Evolutionary conservation across 2,329 filamentous ascomycete genomes (phyloP).

Genomic region (Verticillium isaacii): DNA sequence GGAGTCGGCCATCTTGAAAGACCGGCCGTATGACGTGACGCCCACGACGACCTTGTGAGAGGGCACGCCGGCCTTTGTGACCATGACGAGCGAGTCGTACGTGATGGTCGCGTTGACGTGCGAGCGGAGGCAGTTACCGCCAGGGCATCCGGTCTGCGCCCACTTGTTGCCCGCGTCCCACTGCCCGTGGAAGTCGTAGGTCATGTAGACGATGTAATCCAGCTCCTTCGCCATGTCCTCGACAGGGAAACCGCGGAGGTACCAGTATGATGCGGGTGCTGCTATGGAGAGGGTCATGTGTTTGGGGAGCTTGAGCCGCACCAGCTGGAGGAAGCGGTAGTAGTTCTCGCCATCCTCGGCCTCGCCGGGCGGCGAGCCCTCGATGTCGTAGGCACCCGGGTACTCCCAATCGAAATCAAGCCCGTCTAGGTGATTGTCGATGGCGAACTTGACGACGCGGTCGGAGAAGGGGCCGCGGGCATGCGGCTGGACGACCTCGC

Average conservation of each 20-base stretch:
- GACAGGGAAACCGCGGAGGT: not conserved
- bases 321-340: constrained; percentile 7
- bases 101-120: constrained; percentile 33
- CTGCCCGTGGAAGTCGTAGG: constrained; percentile 25
- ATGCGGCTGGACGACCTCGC: not conserved
- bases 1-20: constrained; percentile 19
- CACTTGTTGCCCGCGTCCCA: constrained; percentile 23
- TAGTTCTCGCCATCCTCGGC: constrained; percentile 17
- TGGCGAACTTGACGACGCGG: not conserved
- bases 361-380: constrained; percentile 4
- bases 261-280: not conserved
- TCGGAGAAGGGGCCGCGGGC: not conserved
- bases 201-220: constrained; percentile 9
- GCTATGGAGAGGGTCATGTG: not conserved
- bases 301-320: not conserved
- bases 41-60: constrained; percentile 18
- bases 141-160: constrained; percentile 20
- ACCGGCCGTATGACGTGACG: constrained; percentile 21
- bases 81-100: not conserved
- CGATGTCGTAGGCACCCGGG: constrained; percentile 21
- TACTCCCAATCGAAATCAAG: constrained; percentile 42
- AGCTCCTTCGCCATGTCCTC: not conserved
- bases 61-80: constrained; percentile 1
- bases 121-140: constrained; percentile 23
- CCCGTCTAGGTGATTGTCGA: constrained; percentile 28